These are phyloP conservation scores for Chloroidium sp. DNA, from an alignment of 163 green algal genomes.

Conservation along the genomic window DNA sequence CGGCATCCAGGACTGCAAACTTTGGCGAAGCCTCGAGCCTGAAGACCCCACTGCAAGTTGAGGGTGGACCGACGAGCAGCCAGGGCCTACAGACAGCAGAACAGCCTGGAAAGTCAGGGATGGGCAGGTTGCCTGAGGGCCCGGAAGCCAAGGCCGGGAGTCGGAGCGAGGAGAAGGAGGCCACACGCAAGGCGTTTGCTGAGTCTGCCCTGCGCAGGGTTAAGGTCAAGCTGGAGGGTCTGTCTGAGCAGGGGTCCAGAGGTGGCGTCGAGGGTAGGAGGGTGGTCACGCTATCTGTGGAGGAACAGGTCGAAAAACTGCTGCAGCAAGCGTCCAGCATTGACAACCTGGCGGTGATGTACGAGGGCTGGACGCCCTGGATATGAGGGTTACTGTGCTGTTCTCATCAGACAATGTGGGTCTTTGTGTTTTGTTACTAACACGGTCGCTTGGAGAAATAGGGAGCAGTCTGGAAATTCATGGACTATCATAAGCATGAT, in stretches of 20 bases:
- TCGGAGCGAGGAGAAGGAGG: not conserved
- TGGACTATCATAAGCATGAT: no score
- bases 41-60: no score
- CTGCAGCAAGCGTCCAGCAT: slow-evolving; percentile 49
- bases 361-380: slow-evolving; percentile 79
- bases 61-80: no score
- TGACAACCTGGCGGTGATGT: slow-evolving; percentile 64
- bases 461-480: no score
- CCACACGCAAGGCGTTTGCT: slow-evolving; percentile 22
- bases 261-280: not conserved
- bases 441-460: no score
- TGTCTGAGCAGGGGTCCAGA: not conserved
- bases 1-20: no score
- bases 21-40: no score
- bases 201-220: slow-evolving; percentile 28
- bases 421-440: no score
- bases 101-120: no score
- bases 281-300: slow-evolving; percentile 15
- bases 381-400: slow-evolving; percentile 33
- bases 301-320: slow-evolving; percentile 43
- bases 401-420: no score
- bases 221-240: slow-evolving; percentile 32
- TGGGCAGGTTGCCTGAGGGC: no score
- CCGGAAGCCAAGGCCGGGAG: not conserved
- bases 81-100: no score